Evolutionary conservation across 345 rosid species (phyloP).

Genomic region (Melastoma malabathricum): DNA sequence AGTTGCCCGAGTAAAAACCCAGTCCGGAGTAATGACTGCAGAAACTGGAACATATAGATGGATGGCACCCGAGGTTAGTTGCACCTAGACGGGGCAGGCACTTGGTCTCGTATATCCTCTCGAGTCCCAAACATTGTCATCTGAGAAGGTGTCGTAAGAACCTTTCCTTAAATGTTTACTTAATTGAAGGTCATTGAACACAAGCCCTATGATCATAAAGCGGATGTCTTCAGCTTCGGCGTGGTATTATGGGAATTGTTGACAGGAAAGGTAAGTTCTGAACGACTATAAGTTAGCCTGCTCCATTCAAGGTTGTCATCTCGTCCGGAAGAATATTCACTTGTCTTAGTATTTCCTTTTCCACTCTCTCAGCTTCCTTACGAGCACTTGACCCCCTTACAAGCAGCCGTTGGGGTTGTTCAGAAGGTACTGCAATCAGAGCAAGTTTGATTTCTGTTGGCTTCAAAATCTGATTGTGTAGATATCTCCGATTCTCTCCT

Average conservation of each 20-base stretch:
- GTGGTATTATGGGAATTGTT: slow-evolving; percentile 87
- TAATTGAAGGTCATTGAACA: slow-evolving; percentile 81
- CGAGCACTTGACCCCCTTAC: slow-evolving; percentile 83
- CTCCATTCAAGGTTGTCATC: too few species aligned
- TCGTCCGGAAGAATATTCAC: not conserved
- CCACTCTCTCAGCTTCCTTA: slow-evolving; percentile 66
- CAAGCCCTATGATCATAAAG: slow-evolving; percentile 96
- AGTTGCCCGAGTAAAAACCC: slow-evolving; percentile 85
- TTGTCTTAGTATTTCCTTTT: too few species aligned
- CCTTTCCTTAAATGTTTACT: too few species aligned
- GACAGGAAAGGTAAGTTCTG: slow-evolving; percentile 63
- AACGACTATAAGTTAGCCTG: not conserved
- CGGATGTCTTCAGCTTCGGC: slow-evolving; percentile 87
- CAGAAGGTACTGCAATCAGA: slow-evolving; percentile 52
- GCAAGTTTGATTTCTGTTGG: too few species aligned
- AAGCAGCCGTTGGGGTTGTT: slow-evolving; percentile 96
- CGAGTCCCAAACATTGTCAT: too few species aligned
- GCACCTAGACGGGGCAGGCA: not conserved
- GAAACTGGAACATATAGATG: slow-evolving; percentile 99
- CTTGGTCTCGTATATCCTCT: too few species aligned
- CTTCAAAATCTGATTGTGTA: too few species aligned
- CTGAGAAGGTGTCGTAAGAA: too few species aligned
- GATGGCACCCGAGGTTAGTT: slow-evolving; percentile 99
- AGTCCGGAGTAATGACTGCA: slow-evolving; percentile 95
- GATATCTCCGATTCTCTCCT: too few species aligned